Evolutionary conservation across 768 basidiomycete species (phyloP).

Genomic region (Amanita phalloides): DNA sequence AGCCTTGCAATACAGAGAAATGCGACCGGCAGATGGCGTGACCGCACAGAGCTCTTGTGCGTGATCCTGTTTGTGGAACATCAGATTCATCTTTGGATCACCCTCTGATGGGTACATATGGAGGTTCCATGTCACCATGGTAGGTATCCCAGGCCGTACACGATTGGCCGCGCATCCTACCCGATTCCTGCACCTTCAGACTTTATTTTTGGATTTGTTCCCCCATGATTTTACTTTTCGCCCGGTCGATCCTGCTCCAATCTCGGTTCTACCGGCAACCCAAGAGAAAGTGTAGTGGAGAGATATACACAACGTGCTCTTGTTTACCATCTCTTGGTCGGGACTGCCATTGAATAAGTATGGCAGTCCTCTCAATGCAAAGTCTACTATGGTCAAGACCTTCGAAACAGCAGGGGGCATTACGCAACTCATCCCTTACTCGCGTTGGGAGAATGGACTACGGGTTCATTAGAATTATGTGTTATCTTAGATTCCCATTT

Average conservation of each 20-base stretch:
- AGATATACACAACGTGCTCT: background rate
- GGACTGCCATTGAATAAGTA: background rate
- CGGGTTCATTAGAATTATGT: too few species aligned
- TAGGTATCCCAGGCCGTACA: background rate
- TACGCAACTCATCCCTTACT: background rate
- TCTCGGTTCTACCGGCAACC: background rate
- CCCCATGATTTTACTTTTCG: background rate
- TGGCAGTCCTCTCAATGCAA: background rate
- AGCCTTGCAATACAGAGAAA: conserved; percentile 26
- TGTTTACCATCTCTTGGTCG: background rate
- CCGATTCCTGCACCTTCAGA: background rate
- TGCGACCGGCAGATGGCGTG: conserved; percentile 1
- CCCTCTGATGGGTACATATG: background rate
- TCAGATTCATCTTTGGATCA: background rate
- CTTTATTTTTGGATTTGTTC: background rate
- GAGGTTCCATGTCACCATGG: background rate
- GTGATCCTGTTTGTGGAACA: background rate
- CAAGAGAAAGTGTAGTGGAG: background rate
- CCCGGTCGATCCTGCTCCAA: background rate
- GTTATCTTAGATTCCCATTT: background rate
- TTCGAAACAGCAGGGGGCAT: background rate
- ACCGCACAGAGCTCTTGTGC: conserved; percentile 7
- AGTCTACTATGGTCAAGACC: background rate
- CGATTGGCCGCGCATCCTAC: background rate
- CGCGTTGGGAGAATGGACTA: background rate